Evolutionary conservation across 2,329 filamentous ascomycete species (phyloP).

Genomic region (Aspergillus pseudoglaucus): DNA sequence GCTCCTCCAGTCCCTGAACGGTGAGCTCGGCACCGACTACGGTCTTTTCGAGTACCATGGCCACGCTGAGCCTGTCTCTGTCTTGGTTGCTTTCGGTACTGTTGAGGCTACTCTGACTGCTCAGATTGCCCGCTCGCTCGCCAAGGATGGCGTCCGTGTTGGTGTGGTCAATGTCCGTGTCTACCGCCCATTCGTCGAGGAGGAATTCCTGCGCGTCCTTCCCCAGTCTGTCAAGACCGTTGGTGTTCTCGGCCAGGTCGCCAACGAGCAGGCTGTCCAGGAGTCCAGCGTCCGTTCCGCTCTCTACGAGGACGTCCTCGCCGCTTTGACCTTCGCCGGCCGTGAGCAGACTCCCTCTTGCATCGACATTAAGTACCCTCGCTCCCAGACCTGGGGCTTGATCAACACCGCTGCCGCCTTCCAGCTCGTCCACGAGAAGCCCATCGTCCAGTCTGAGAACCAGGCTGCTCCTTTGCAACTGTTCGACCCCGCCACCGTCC

Average conservation of each 20-base stretch:
- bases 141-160: constrained; percentile 66
- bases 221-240: constrained; percentile 69
- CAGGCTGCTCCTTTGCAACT: constrained; percentile 45
- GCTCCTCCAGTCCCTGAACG: constrained; percentile 70
- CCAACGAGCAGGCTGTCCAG: constrained; percentile 62
- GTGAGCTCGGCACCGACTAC: constrained; percentile 89
- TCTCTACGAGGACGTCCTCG: constrained; percentile 86
- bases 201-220: constrained; percentile 78
- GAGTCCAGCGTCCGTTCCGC: constrained; percentile 75
- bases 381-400: constrained; percentile 59
- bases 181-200: constrained; percentile 92
- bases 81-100: constrained; percentile 88
- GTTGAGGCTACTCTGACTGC: constrained; percentile 79
- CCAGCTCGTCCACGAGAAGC: constrained; percentile 39
- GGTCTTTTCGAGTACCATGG: constrained; percentile 90
- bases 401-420: constrained; percentile 39
- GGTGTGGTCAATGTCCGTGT: constrained; percentile 87
- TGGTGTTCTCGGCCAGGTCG: constrained; percentile 83
- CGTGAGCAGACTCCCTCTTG: constrained; percentile 59
- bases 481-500: constrained; percentile 49
- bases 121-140: constrained; percentile 69
- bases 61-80: constrained; percentile 68
- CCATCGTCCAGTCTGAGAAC: constrained; percentile 25
- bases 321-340: constrained; percentile 72
- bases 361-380: constrained; percentile 83